Base-by-base conservation (phyloP, 805 yeast species). In the Wickerhamomyces canadensis region DNA sequence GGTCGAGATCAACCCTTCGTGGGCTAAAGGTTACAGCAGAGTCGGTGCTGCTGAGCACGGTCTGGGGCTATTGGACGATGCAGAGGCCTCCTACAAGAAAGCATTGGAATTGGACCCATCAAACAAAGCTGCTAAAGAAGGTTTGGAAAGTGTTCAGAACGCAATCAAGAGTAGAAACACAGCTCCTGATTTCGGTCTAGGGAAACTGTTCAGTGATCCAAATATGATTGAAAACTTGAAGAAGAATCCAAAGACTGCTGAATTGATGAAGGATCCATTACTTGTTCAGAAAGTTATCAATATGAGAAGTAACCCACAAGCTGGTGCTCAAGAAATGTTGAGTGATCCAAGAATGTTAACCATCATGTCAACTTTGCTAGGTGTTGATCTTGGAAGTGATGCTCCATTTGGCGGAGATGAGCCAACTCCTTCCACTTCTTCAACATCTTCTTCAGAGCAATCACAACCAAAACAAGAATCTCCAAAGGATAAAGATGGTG, bases 1-100 rank as follows among this genome's bases (percentile, higher is more conserved):
- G 64, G 79, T 84, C 37, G 72, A 76, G 52, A 78, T 88, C 63
- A 86, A 84, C 47, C 80, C 88, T 13, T 48, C 81, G 3, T 93
- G 98, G 98, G 88, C 96, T 17, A 93, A 93, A 64, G 98, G 98
- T 33, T 85, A 84, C 69, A 84, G 80, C 55, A 80, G 99, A 63
- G 83, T 84, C 26, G 99, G 86, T 42, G 89, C 97, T 47, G 98
- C 98, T 23, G 77, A 81, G 34, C 81, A 71, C 53, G 98, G 98
- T n/a, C 67, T 84, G 42, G 87, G 87, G 14, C 74, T 84, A 42
- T 72, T 80, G 34, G 88, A 84, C 22, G 84, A 76, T 17, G 93
- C 98, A 32, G 75, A 74, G 49, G 60, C 61, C 19, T 69, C 83
- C 19, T 91, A 87, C 62, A 67, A 78, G 46, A 81, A 82, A 59